These are phyloP conservation scores for Naumovozyma baii DNA, from an alignment of 805 yeast species.

Conservation along the genomic window DNA sequence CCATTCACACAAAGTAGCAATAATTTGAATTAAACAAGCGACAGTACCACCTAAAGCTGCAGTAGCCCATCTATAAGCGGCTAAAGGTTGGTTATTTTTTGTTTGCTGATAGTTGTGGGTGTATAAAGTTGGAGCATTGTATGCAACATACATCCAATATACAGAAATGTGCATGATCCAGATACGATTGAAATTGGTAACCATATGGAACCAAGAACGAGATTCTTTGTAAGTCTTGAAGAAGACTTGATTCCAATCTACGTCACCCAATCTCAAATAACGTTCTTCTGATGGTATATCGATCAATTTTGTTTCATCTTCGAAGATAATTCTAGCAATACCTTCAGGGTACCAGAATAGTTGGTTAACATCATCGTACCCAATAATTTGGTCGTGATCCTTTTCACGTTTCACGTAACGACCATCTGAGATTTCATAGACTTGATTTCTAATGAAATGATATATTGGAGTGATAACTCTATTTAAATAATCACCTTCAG, in stretches of 20 bases:
- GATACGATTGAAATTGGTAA: constrained; percentile 94
- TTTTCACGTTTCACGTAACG: constrained; percentile 76
- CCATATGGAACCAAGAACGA: constrained; percentile 94
- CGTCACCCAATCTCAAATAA: constrained; percentile 81
- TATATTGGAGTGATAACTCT: constrained; percentile 88
- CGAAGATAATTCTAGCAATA: constrained; percentile 75
- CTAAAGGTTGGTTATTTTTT: constrained; percentile 73
- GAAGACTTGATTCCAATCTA: constrained; percentile 84
- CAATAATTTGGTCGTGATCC: constrained; percentile 71
- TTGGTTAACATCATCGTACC: constrained; percentile 98
- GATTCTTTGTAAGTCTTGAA: constrained; percentile 93
- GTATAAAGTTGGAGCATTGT: constrained; percentile 84
- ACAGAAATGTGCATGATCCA: constrained; percentile 88
- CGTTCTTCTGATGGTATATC: constrained; percentile 88
- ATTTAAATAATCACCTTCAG: constrained; percentile 83
- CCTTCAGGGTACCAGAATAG: constrained; percentile 99
- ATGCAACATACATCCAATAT: constrained; percentile 93
- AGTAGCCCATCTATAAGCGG: constrained; percentile 88
- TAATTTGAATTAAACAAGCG: constrained; percentile 70
- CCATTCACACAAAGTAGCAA: constrained; percentile 91
- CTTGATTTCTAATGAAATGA: constrained; percentile 69
- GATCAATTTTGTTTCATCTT: constrained; percentile 80
- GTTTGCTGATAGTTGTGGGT: constrained; percentile 80
- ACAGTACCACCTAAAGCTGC: constrained; percentile 87
- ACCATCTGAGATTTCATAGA: constrained; percentile 72